Percentiles rank a stretch among this genome's conserved stretches.
These are phyloP conservation scores for Cryphonectria carpinicola DNA, from an alignment of 2,329 filamentous ascomycete species.

Conservation along the genomic window DNA sequence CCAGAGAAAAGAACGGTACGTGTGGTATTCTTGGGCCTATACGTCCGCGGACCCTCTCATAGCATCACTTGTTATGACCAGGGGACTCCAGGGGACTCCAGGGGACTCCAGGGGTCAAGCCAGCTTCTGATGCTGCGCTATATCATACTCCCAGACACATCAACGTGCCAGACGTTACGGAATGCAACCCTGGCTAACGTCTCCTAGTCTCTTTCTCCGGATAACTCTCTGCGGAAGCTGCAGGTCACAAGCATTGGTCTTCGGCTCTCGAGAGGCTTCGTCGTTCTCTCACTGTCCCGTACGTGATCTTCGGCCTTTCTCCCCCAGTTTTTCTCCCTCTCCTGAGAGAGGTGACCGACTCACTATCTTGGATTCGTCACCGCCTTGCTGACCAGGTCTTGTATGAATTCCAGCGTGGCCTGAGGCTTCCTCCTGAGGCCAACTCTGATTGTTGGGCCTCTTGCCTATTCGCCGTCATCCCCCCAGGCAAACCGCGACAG, in stretches of 20 bases:
- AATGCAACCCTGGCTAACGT: constrained; percentile 14
- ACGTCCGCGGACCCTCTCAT: neutral
- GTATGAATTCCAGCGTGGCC: neutral
- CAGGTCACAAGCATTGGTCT: neutral
- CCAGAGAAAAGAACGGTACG: neutral
- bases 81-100: constrained; percentile 6
- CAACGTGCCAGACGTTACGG: constrained; percentile 13
- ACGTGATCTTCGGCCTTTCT: neutral
- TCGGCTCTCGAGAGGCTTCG: neutral
- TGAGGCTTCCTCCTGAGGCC: neutral
- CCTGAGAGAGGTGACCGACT: neutral
- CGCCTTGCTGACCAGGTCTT: neutral
- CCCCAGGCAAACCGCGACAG: neutral
- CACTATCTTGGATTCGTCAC: neutral
- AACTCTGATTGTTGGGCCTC: neutral
- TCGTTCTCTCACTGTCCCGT: neutral
- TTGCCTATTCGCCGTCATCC: neutral
- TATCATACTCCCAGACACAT: constrained; percentile 9
- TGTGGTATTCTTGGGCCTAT: neutral
- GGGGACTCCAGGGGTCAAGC: constrained; percentile 11
- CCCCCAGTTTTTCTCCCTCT: neutral
- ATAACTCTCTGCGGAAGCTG: neutral
- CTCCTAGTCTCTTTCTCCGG: neutral
- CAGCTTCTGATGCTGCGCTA: neutral
- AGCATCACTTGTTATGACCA: constrained; percentile 14